These are phyloP conservation scores for Salinomyces thailandicus DNA, from an alignment of 2,329 filamentous ascomycete species.

Conservation along the genomic window DNA sequence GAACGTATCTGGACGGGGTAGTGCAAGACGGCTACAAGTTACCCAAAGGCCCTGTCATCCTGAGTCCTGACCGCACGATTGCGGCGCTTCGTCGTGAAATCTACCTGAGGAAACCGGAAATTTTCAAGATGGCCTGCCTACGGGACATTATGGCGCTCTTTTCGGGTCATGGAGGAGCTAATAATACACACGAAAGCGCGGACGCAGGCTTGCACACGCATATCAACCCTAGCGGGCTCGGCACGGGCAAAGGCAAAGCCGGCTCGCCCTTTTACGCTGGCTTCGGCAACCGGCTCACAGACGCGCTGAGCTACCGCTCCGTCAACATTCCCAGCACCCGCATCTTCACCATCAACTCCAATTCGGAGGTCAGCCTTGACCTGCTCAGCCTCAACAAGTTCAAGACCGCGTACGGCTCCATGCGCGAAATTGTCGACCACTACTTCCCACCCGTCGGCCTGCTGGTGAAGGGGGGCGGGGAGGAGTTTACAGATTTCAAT, in stretches of 20 bases:
- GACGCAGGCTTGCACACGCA: constrained; percentile 20
- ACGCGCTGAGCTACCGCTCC: constrained; percentile 88
- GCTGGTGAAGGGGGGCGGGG: constrained; percentile 77
- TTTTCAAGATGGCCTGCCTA: constrained; percentile 98
- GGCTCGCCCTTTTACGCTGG: constrained; percentile 81
- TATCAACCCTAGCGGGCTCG: constrained; percentile 9
- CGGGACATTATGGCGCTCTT: constrained; percentile 90
- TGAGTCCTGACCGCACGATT: constrained; percentile 90
- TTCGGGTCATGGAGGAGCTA: constrained; percentile 27
- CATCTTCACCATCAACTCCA: constrained; percentile 98
- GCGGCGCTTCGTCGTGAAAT: constrained; percentile 85
- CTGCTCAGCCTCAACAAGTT: constrained; percentile 85
- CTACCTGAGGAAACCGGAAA: constrained; percentile 90
- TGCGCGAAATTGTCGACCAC: constrained; percentile 94
- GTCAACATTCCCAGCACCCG: constrained; percentile 89
- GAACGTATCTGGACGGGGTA: constrained; percentile 82
- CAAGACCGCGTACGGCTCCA: constrained; percentile 92
- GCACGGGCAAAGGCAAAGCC: constrained; percentile 17
- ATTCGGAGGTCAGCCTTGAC: constrained; percentile 88
- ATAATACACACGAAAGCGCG: constrained; percentile 19
- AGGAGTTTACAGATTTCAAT: constrained; percentile 92
- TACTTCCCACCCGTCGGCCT: constrained; percentile 91
- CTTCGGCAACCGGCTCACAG: constrained; percentile 91
- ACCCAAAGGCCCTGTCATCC: constrained; percentile 84
- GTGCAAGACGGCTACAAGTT: constrained; percentile 76